These are phyloP conservation scores for Hamamelis virginiana DNA, from an alignment of 164 flowering plant genomes.

Conservation along the genomic window DNA sequence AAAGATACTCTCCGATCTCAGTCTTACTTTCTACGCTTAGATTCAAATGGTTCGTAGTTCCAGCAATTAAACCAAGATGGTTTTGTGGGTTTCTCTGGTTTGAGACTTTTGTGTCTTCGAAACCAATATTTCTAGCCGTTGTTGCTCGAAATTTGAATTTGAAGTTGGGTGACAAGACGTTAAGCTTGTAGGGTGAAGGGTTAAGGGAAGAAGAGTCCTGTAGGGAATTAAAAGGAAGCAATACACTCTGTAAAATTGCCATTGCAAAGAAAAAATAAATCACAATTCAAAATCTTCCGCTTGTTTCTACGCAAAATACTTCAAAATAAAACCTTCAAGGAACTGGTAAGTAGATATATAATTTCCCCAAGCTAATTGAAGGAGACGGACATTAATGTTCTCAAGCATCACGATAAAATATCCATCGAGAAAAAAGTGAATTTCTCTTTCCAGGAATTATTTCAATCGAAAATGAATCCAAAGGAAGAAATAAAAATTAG, in stretches of 20 bases:
- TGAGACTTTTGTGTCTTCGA: background rate
- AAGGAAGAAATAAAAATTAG: too few species aligned
- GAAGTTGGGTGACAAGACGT: constrained; percentile 17
- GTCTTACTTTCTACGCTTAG: background rate
- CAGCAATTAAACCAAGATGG: constrained; percentile 1
- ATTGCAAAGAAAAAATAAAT: too few species aligned
- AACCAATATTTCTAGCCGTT: constrained; percentile 18
- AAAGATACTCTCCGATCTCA: constrained; percentile 23
- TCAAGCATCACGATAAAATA: too few species aligned
- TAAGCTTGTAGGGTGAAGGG: constrained; percentile 8
- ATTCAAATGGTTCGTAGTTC: background rate
- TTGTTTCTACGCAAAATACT: too few species aligned
- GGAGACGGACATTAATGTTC: too few species aligned
- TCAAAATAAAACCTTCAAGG: too few species aligned
- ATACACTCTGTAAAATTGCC: constrained; percentile 10
- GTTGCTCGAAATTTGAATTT: constrained; percentile 23
- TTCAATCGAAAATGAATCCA: too few species aligned
- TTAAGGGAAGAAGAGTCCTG: constrained; percentile 10
- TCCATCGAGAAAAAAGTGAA: too few species aligned
- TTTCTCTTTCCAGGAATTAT: too few species aligned
- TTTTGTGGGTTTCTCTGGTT: constrained; percentile 12
- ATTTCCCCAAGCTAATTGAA: too few species aligned
- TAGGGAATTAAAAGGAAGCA: constrained; percentile 12
- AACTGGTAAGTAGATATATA: too few species aligned
- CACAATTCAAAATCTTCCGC: too few species aligned